These are phyloP conservation scores for Paecilomyces fulvus DNA, from an alignment of 2,329 filamentous ascomycete species.

Conservation along the genomic window DNA sequence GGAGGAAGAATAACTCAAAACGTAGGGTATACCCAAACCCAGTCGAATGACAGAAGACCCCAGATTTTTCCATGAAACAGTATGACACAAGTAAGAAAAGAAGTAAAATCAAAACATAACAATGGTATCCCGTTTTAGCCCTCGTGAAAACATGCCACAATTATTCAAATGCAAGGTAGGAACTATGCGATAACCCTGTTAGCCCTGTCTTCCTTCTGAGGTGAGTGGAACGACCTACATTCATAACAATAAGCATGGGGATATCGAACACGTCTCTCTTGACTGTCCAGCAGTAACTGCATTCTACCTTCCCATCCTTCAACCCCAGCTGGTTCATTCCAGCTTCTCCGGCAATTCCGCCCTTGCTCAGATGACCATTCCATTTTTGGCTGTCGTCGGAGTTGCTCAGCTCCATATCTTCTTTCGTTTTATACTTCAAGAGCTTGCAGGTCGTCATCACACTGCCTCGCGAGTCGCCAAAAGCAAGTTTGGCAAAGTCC, in stretches of 20 bases:
- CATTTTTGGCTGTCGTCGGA: conserved; percentile 40
- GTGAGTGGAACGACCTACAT: conserved; percentile 57
- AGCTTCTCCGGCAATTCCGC: conserved; percentile 43
- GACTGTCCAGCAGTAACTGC: conserved; percentile 93
- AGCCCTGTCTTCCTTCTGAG: conserved; percentile 6
- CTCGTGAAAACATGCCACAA: neutral
- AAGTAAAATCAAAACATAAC: neutral
- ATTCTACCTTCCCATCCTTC: conserved; percentile 85
- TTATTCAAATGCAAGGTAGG: conserved; percentile 37
- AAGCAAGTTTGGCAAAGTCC: conserved; percentile 85
- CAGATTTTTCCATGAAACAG: neutral
- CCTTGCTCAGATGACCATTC: conserved; percentile 35
- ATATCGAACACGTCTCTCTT: conserved; percentile 97
- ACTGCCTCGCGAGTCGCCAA: conserved; percentile 79
- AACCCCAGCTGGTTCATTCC: conserved; percentile 72
- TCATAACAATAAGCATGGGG: conserved; percentile 96
- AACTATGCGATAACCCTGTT: conserved; percentile 21
- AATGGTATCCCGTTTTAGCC: conserved; percentile 2
- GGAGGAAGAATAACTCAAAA: neutral
- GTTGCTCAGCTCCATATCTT: conserved; percentile 39
- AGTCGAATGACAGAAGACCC: neutral
- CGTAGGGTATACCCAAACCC: neutral
- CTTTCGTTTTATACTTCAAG: conserved; percentile 78
- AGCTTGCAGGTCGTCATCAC: conserved; percentile 78
- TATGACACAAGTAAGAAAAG: neutral